Base-by-base conservation (phyloP, 306 rosid species). In the Myrica gale region DNA sequence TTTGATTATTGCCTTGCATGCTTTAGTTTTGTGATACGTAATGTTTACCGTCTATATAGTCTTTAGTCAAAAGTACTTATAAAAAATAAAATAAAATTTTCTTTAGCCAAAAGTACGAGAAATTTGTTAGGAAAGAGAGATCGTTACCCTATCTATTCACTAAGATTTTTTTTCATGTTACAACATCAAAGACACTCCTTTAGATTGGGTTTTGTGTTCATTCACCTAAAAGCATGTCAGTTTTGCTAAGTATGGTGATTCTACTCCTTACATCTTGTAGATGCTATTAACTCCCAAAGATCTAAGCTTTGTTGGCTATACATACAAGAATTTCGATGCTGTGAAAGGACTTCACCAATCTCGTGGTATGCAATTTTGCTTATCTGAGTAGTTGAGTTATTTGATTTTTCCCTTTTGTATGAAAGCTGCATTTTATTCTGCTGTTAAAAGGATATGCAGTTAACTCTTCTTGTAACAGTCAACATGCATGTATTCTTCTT, bases 261-360 rank as follows among this genome's bases (percentile, higher is more conserved):
- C 56, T 76, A 77, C 61, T 68, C 72, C 75, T 71, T 73, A 76
- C 55, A 37, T 84, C 78, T 26, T 89, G 90, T 90, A 95, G 98
- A 83, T 95, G 92, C 96, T 82, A 68, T 74, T 91, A 75, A 90
- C 97, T 69, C 91, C 98, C 82, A 95, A 95, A 85, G 98, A 95
- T 87, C 87, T 95, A 53, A 95, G 84, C 87, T 95, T 95, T 73
- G 98, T 95, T 71, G 98, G 98, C 23, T 95, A 95, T 71, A 95
- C 98, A 52, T 94, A 91, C 95, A 94, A 94, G 89, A 94, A 94
- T 86, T 91, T 94, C 4, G 98, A 94, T 89, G 98, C 98, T 45
- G 96, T 95, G 67, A 92, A 92, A 83, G 98, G 91, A 81, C 96
- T 90, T 84, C 93, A 88, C 53, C 95, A 82, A 66, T 86, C 95